Evolutionary conservation across 106 monocot species (phyloP).

Genomic region (Dioscorea alata): DNA sequence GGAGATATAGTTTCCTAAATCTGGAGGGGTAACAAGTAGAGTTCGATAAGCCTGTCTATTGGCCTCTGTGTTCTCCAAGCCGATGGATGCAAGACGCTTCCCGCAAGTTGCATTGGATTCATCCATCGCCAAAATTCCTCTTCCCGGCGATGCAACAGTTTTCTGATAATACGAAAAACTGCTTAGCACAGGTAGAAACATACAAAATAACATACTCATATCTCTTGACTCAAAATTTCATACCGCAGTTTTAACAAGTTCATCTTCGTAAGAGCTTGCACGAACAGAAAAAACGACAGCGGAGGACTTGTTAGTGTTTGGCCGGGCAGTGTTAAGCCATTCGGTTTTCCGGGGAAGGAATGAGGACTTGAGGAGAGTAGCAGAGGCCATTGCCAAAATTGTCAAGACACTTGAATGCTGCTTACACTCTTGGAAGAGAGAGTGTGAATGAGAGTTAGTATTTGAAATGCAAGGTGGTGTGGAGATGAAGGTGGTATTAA

Average conservation of each 20-base stretch:
- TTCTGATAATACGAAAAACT: slow-evolving; percentile 35
- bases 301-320: slow-evolving; percentile 14
- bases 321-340: slow-evolving; percentile 29
- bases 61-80: slow-evolving; percentile 95
- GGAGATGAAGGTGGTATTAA: not conserved
- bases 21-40: slow-evolving; percentile 69
- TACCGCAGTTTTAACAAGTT: slow-evolving; percentile 94
- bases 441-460: slow-evolving; percentile 7
- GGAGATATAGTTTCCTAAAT: slow-evolving; percentile 84
- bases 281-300: slow-evolving; percentile 51
- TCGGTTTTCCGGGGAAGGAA: slow-evolving; percentile 78
- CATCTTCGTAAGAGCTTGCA: slow-evolving; percentile 66
- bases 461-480: slow-evolving; percentile 13
- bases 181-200: too few species aligned
- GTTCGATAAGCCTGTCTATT: slow-evolving; percentile 94
- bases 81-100: slow-evolving; percentile 80
- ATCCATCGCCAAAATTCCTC: slow-evolving; percentile 95
- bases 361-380: slow-evolving; percentile 89
- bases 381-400: slow-evolving; percentile 57
- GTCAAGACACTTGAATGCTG: not conserved
- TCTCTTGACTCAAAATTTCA: not conserved
- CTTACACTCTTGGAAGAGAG: not conserved
- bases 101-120: slow-evolving; percentile 98
- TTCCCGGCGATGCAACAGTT: slow-evolving; percentile 87
- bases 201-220: too few species aligned